Conservation (phyloP, 768 basidiomycete genomes). For the Boletus pseudopeckii region DNA sequence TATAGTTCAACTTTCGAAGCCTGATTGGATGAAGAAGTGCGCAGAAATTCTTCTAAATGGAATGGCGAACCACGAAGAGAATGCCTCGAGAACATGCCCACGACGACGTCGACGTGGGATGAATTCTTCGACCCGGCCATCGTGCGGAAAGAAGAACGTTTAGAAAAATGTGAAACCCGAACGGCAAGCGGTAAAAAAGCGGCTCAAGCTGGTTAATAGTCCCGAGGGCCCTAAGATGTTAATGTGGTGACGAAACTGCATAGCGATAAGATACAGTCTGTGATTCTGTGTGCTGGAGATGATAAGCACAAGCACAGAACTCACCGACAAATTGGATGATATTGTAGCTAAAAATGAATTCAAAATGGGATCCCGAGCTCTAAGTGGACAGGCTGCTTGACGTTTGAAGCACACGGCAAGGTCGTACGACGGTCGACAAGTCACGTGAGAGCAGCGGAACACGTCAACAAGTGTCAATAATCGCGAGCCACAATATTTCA, state of each 20-base stretch:
- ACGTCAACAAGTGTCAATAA: slow-evolving; percentile 26
- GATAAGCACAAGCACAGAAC: neutral
- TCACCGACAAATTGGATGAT: neutral
- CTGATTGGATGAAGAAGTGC: neutral
- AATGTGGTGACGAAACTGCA: neutral
- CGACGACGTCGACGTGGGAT: neutral
- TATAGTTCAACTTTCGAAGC: neutral
- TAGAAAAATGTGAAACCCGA: neutral
- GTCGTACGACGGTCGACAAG: no score
- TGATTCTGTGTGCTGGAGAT: neutral
- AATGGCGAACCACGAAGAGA: neutral
- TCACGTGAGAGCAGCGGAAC: slow-evolving; percentile 18
- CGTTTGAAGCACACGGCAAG: no score
- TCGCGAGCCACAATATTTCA: slow-evolving; percentile 13
- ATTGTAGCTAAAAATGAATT: neutral
- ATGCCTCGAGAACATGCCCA: neutral
- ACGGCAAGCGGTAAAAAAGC: neutral
- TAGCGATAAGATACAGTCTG: neutral
- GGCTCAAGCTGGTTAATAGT: neutral
- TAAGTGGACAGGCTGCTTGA: no score
- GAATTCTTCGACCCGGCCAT: neutral
- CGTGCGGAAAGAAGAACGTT: neutral
- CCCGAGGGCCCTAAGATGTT: neutral
- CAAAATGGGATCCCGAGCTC: neutral
- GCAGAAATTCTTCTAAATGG: neutral